Evolutionary conservation across 257 asterid genomes (phyloP).

Genomic region (Solanum megistacrolobum): DNA sequence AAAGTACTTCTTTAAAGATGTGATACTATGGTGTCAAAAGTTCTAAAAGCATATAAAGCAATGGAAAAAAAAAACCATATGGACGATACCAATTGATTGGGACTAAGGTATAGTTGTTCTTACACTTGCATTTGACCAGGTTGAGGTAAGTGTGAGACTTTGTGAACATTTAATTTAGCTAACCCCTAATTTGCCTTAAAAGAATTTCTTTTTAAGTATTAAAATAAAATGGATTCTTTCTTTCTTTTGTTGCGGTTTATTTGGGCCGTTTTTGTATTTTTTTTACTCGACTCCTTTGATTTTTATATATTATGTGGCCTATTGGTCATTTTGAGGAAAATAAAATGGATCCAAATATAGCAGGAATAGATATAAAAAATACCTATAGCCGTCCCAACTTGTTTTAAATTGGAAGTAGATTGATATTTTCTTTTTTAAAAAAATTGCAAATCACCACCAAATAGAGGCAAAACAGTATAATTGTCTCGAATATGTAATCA

Average conservation of each 20-base stretch:
- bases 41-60: neutral
- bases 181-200: neutral
- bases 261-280: too few relatives aligned
- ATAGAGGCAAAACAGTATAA: neutral
- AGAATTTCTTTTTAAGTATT: neutral
- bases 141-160: neutral
- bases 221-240: neutral
- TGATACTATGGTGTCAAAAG: neutral
- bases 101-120: neutral
- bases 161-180: neutral
- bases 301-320: neutral
- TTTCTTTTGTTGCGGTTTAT: too few relatives aligned
- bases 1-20: neutral
- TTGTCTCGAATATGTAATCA: neutral
- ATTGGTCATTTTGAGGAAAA: too few relatives aligned
- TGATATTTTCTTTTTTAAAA: neutral
- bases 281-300: too few relatives aligned
- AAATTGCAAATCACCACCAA: neutral
- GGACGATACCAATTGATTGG: neutral
- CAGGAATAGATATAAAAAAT: neutral
- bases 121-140: neutral
- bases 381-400: neutral
- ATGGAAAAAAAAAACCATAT: neutral
- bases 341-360: neutral
- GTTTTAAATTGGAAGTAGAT: neutral